phyloP scores from a whole-genome alignment of 768 basidiomycete genomes.

The Omphalotus guepiniiformis region DNA sequence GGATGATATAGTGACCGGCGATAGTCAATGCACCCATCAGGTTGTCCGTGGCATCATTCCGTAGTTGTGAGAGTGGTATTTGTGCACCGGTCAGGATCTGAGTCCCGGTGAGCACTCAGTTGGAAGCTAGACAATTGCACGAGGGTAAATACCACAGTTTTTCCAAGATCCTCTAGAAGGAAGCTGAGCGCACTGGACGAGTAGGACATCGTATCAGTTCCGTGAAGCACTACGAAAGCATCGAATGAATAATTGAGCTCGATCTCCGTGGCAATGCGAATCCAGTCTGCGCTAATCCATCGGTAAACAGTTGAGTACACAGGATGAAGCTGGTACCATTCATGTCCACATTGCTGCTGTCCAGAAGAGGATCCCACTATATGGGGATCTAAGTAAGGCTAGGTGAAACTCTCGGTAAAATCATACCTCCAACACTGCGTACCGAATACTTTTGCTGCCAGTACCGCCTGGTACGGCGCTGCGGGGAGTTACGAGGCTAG shows the following conservation, averaged over 20 bases:
- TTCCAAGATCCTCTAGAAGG: conserved; percentile 87
- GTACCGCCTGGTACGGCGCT: conserved; percentile 56
- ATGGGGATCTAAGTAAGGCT: conserved; percentile 12
- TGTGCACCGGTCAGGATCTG: conserved; percentile 92
- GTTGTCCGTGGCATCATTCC: conserved; percentile 95
- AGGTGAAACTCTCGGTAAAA: background rate
- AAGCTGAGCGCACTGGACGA: conserved; percentile 88
- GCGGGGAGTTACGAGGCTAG: conserved; percentile 76
- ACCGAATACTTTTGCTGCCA: conserved; percentile 70
- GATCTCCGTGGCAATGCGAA: conserved; percentile 86
- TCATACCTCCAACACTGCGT: conserved; percentile 78
- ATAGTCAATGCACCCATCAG: conserved; percentile 84
- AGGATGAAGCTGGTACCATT: too few species aligned
- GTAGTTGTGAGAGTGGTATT: conserved; percentile 84
- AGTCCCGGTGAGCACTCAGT: background rate
- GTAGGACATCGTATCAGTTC: conserved; percentile 91
- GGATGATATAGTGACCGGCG: conserved; percentile 89
- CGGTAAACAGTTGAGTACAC: conserved; percentile 2
- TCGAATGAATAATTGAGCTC: conserved; percentile 92
- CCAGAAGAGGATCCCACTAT: conserved; percentile 84
- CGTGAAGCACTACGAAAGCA: conserved; percentile 87
- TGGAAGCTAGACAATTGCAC: background rate
- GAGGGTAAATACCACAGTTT: conserved; percentile 65
- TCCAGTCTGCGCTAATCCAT: conserved; percentile 64
- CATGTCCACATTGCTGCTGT: conserved; percentile 87